Base-by-base conservation (phyloP, 495 filamentous ascomycete genomes). In the Cladorrhinum samala region DNA sequence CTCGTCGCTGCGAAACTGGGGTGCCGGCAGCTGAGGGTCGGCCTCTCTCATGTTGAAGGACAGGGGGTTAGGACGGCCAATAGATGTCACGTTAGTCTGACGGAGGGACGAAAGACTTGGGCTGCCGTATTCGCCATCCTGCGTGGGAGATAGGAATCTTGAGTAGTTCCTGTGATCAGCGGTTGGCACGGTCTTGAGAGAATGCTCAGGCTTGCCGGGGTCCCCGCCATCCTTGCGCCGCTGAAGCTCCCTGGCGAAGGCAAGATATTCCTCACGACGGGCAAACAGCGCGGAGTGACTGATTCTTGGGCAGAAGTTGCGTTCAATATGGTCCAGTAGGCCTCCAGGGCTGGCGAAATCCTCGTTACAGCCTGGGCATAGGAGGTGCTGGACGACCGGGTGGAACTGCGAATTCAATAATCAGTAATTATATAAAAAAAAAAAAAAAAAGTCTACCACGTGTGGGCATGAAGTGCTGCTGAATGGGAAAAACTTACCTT, bases 251-350 rank as follows among this genome's bases (percentile, higher is more conserved):
- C 60, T 19, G 0, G 52, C 51, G 55, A 61, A 54, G 8, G 52
- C 45, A 21, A 57, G 37, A 13, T 46, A 53, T 50, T 60, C 24
- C 20, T 56, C 18, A 44, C 58, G 53, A 13, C 50, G 46, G 8
- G 43, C 46, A 16, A 33, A 42, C n/a, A 68, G 13, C 8, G 66
- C 56, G 2, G 54, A 57, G 21, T 55, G 56, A 8, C 44, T 55
- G 37, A 70, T 56, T 1, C 21, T 36, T 8, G 25, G 18, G 36
- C 68, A 70, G 1, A 55, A 18, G 37, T 53, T 46, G 0, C 20
- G 51, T 23, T 73, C 67, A 6, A 71, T 55, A 19, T 73, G 70
- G 8, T 25, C 33, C 33, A 67, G 48, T 53, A 66, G 62, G 25
- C 1, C 36, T 20, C 45, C 54, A 9, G 51, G 49, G 3, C 37